Base-by-base conservation (phyloP, 352 stramenopile species). In the Globisporangium acanthophoron region DNA sequence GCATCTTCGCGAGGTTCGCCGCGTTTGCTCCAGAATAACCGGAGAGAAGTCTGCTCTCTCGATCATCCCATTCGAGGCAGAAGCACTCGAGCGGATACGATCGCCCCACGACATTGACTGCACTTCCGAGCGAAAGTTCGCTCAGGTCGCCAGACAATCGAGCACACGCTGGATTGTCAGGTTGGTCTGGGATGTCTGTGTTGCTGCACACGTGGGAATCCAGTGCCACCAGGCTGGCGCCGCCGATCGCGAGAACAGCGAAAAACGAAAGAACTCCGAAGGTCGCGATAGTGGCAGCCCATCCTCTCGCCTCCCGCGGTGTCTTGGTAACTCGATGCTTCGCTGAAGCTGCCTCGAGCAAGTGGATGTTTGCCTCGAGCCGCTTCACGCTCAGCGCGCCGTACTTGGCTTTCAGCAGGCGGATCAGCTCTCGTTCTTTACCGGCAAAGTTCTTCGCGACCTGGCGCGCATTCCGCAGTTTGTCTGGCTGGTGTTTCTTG, bases 401-500 rank as follows among this genome's bases (percentile, higher is more conserved):
- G 52, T 93, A 93, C 59, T 89, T 91, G 3, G 60, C 64, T 61
- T 82, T 86, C 35, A 93, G 56, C 31, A 86, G 61, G 0, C 57
- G 49, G 37, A 90, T 62, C 31, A 93, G 65, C 39, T 88, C 77
- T 9, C 76, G 75, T 50, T 93, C 84, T 47, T 83, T 87, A 15
- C 84, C 84, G 0, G 67, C 59, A 31, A 81, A 93, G 52, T 87
- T 48, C 9, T 73, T 74, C 12, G 78, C 80, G 18, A 93, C 69
- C 9, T 71, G 59, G 12, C 62, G 31, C 0, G 85, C 78, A n/a
- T 86, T 88, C 59, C 80, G 78, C 13, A 90, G 49, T 45, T 87
- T 82, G 53, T 91, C 80, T 1, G 80, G 84, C 54, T 93, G 80
- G 47, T 93, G 84, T 31, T 83, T 86, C 39, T 71, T 73, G 67